Evolutionary conservation across 805 yeast species (phyloP), one percentile per base, ranked within the genome.

Genomic region (Kluyveromyces dobzhanskii): DNA sequence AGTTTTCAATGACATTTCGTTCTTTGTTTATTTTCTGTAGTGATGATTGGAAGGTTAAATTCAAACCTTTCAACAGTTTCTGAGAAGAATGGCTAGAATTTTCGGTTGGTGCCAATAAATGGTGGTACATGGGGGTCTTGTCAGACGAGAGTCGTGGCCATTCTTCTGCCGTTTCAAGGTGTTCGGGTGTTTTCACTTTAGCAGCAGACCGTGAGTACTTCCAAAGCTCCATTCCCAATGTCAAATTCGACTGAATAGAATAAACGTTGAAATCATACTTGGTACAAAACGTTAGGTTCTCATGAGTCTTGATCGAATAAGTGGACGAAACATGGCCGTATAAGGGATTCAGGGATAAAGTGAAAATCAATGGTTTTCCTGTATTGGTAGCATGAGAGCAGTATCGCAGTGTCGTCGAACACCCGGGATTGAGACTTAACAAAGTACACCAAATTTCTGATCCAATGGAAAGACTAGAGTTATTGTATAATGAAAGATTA

Each of bases 361-460:
- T 83, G 71, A 92, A 73, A 0, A 95, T 84, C 45, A 88, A 62
- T 0, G 98, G 98, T 45, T 85, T 82, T 3, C 94, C 94, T 0
- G 95, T 83, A 31, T 84, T 76, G 0, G 92, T 78, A 0, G 95
- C 78, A 44, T 85, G 80, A 0, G 96, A 85, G 1, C 90, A 73
- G 57, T 92, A 90, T 32, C 97, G 64, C 35, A 86, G 57, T 0
- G 94, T 90, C 1, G 94, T 75, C 0, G 95, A 85, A 14, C 88
- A 56, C 0, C 97, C 97, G 0, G 97, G 97, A 43, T 90, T 80
- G 72, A 85, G 80, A 33, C 84, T 80, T 32, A 71, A 59, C 0
- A 86, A 76, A 1, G 95, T 95, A 49, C 82, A 83, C 90, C 95
- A 92, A 3, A 86, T 46, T 61, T 92, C 98, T 8, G 82, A 75